Conservation (phyloP, 148 eudicot species). For the Rhododendron molle region DNA sequence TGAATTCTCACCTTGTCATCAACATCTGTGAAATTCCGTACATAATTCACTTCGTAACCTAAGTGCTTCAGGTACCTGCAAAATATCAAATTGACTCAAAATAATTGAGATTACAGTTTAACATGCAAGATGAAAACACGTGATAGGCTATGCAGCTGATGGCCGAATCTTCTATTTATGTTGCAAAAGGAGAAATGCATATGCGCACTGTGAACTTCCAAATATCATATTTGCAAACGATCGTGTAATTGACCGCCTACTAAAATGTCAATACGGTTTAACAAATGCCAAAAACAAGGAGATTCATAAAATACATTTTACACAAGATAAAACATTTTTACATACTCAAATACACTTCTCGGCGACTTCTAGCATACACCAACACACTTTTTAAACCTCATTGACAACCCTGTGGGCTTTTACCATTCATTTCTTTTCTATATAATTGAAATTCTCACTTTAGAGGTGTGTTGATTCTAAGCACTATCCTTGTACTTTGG, state of each 20-base stretch:
- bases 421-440: not conserved
- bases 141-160: not conserved
- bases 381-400: not conserved
- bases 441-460: not conserved
- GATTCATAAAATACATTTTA: not conserved
- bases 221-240: not conserved
- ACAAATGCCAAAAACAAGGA: not conserved
- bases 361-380: not conserved
- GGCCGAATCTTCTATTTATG: not conserved
- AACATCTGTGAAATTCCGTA: conserved; percentile 94
- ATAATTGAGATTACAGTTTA: not conserved
- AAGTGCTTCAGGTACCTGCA: conserved; percentile 62
- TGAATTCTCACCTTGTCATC: conserved; percentile 86
- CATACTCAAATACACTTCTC: not conserved
- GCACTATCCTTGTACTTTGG: not conserved
- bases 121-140: not conserved
- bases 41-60: conserved; percentile 81
- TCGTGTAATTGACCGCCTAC: not conserved
- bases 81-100: conserved; percentile 3
- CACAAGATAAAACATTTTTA: not conserved
- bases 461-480: not conserved
- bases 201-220: not conserved
- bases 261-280: not conserved
- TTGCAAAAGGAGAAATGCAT: not conserved
- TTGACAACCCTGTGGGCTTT: not conserved